Base-by-base conservation (phyloP, 371 early-diverging fungal species). In the Mycotypha africana region DNA sequence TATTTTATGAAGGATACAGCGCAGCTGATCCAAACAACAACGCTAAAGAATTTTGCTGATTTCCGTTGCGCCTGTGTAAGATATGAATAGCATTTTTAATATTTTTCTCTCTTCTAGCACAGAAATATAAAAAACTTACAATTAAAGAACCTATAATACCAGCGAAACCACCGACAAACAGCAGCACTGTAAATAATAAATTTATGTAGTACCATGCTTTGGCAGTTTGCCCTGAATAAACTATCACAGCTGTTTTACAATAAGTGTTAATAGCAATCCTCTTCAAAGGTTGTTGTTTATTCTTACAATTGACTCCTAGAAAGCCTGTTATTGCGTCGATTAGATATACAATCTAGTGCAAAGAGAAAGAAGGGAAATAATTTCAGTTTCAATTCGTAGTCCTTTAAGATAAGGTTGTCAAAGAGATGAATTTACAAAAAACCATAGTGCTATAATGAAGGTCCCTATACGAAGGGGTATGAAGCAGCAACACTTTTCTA, bases 241-340 rank as follows among this genome's bases (percentile, higher is more conserved):
- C 49, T 19, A 64, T 52, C 30, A 62, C 60, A 17, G 70, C 74
- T 73, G 53, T 34, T 26, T 21, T 40, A 17, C 2, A 23, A 36
- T 4, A 19, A 42, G 19, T 7, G 7, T 25, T 17, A 32, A 22
- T 38, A 43, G 17, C 10, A 28, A 25, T n/a, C 3, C 10, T 36
- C 34, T 19, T 45, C 7, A 14, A 33, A 11, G 15, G 7, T 14
- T 4, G 15, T 14, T 31, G 8, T 36, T 46, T 15, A 31, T 14
- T 34, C 46, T 26, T 64, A 72, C 72, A 53, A 56, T 72, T 72
- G 45, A 62, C 56, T 14, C 68, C 73, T 15, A 73, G 38, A 25
- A 73, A 73, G 11, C 74, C 74, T 19, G 67, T 73, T n/a, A 54
- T 43, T 16, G 65, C 61, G 49, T 73, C 65, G 38, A 73, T 52